Conservation (phyloP, 345 rosid genomes). For the Gossypium mustelinum region DNA sequence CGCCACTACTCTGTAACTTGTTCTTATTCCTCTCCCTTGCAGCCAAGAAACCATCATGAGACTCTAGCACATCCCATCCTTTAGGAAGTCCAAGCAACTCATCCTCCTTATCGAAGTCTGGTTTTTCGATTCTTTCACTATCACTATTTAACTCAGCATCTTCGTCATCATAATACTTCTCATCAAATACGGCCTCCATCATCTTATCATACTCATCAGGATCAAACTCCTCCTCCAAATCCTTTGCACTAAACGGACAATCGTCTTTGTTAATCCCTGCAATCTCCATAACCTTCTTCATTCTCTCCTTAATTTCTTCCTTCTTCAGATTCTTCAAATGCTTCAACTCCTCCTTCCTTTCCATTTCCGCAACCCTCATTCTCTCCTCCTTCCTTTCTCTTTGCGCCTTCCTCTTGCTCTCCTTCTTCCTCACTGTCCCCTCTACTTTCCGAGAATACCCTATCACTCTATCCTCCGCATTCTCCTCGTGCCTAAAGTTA, state of each 20-base stretch:
- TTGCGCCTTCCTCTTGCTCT: constrained; percentile 58
- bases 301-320: constrained; percentile 73
- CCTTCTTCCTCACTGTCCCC: constrained; percentile 84
- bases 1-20: constrained; percentile 29
- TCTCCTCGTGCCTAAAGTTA: constrained; percentile 64
- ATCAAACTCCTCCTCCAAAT: constrained; percentile 74
- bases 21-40: constrained; percentile 54
- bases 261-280: constrained; percentile 61
- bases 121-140: constrained; percentile 56
- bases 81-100: constrained; percentile 77
- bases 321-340: constrained; percentile 85
- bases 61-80: constrained; percentile 53
- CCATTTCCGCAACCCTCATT: constrained; percentile 53
- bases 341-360: constrained; percentile 79
- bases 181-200: constrained; percentile 70
- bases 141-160: constrained; percentile 50
- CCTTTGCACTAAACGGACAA: constrained; percentile 30
- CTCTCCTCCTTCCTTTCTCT: constrained; percentile 76
- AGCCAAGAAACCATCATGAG: constrained; percentile 57
- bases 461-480: constrained; percentile 57
- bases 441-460: constrained; percentile 70
- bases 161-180: constrained; percentile 56
- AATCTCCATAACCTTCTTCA: constrained; percentile 58
- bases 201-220: constrained; percentile 69
- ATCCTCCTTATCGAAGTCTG: constrained; percentile 82